Evolutionary conservation across 2,329 filamentous ascomycete genomes (phyloP).

Genomic region (Colletotrichum orchidophilum): DNA sequence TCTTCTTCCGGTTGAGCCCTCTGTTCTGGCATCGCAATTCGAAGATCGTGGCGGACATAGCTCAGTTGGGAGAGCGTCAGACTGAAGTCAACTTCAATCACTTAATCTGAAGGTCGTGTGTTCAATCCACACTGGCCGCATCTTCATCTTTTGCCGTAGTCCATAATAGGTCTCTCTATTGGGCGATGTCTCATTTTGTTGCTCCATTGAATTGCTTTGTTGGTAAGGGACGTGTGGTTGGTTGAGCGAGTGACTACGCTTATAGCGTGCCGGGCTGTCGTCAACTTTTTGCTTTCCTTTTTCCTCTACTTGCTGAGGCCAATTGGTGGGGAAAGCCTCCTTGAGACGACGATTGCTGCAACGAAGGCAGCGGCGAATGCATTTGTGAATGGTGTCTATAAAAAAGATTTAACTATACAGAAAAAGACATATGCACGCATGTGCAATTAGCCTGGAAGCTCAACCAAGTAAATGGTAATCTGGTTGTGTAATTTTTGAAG

Average conservation of each 20-base stretch:
- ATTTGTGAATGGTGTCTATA: not conserved
- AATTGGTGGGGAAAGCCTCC: not conserved
- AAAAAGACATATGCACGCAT: not conserved
- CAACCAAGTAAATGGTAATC: not conserved
- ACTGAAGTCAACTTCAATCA: conserved; percentile 33
- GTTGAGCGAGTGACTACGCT: not conserved
- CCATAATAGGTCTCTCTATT: no score
- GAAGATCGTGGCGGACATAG: conserved; percentile 33
- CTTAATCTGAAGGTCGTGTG: conserved; percentile 33
- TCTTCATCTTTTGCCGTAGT: conserved; percentile 8
- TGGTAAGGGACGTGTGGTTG: no score
- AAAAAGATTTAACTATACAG: not conserved
- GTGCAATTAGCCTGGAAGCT: not conserved
- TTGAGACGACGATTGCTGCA: not conserved
- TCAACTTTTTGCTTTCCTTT: not conserved
- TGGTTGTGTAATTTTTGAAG: not conserved
- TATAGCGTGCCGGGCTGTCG: no score
- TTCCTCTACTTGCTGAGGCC: not conserved
- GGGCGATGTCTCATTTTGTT: not conserved
- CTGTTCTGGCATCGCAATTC: fast-evolving
- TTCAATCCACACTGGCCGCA: conserved; percentile 35
- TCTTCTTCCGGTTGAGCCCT: not conserved
- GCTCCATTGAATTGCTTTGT: not conserved
- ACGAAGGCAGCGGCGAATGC: not conserved
- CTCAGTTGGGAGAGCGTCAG: conserved; percentile 34